A percentile compares a stretch with the other conserved stretches of the same genome.
phyloP scores from a whole-genome alignment of 768 basidiomycete genomes.

The Leccinum sublutescens region DNA sequence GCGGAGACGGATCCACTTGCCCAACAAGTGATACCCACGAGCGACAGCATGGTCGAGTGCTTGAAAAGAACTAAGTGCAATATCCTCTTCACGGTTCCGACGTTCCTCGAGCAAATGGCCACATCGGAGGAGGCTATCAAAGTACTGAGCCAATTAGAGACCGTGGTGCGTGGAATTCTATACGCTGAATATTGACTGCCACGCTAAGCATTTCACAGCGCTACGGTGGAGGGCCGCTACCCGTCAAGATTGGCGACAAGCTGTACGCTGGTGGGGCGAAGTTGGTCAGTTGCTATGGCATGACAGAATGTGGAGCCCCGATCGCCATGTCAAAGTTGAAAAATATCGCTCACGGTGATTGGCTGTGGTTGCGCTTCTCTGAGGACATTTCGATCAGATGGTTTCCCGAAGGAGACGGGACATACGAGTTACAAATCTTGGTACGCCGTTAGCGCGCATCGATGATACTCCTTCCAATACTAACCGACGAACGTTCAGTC shows the following conservation, averaged over 20 bases:
- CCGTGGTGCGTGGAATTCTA: conserved; percentile 27
- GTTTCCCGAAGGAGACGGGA: conserved; percentile 32
- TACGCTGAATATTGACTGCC: no score
- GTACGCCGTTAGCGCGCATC: conserved; percentile 18
- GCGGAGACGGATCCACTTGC: conserved; percentile 17
- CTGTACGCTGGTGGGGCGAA: conserved; percentile 34
- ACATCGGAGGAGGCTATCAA: conserved; percentile 23
- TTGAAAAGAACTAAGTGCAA: conserved; percentile 29
- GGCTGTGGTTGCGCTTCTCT: conserved; percentile 36
- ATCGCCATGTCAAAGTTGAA: background rate
- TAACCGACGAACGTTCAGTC: background rate
- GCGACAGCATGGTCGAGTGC: conserved; percentile 40
- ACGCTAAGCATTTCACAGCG: conserved; percentile 19
- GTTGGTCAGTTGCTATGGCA: conserved; percentile 36
- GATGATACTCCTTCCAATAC: background rate
- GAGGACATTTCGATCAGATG: conserved; percentile 27
- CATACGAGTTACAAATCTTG: conserved; percentile 39
- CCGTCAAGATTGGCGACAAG: conserved; percentile 34
- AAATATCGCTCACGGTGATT: conserved; percentile 24
- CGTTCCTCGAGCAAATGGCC: conserved; percentile 39
- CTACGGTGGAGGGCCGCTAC: conserved; percentile 40
- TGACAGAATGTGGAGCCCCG: conserved; percentile 30
- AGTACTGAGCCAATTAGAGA: conserved; percentile 24
- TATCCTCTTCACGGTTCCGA: conserved; percentile 36
- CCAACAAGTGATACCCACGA: conserved; percentile 37